Evolutionary conservation across 73 alveolate genomes (phyloP).

Genomic region (Symbiodinium pilosum): DNA sequence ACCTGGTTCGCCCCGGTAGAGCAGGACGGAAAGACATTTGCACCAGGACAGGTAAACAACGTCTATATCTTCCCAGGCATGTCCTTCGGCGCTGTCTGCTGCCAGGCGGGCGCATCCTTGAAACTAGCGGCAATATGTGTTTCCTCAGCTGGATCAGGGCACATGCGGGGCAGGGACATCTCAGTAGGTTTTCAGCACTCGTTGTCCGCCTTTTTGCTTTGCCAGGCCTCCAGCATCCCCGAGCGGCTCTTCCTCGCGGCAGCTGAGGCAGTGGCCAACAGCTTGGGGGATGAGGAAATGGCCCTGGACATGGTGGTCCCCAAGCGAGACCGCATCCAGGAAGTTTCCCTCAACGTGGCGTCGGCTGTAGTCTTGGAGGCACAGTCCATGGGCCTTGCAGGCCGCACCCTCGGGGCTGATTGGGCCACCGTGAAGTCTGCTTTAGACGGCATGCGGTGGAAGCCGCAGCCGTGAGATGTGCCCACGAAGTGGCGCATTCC

Average conservation of each 20-base stretch:
- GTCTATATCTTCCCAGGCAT: constrained; percentile 93
- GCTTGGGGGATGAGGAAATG: constrained; percentile 52
- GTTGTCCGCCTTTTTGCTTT: constrained; percentile 38
- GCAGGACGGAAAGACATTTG: constrained; percentile 43
- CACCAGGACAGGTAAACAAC: constrained; percentile 94
- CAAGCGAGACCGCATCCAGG: constrained; percentile 87
- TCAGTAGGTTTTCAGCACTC: too few species aligned
- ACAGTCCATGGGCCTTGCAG: not conserved
- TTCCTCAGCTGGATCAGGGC: too few species aligned
- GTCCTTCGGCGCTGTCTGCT: constrained; percentile 91
- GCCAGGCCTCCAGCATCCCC: constrained; percentile 68
- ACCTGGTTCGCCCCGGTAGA: constrained; percentile 92
- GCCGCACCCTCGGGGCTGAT: not conserved
- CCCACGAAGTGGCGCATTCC: too few species aligned
- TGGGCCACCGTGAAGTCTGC: constrained; percentile 17
- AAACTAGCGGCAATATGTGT: too few species aligned
- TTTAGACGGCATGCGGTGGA: constrained; percentile 71
- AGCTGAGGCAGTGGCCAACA: constrained; percentile 86
- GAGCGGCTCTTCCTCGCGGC: constrained; percentile 84
- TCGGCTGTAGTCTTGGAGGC: constrained; percentile 68
- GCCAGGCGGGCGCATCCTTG: constrained; percentile 34
- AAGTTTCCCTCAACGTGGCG: constrained; percentile 49
- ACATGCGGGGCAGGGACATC: too few species aligned
- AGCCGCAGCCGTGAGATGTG: constrained; percentile 29
- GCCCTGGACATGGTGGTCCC: constrained; percentile 68